phyloP scores from a whole-genome alignment of 495 filamentous ascomycete genomes.

The Xylaria nigripes region DNA sequence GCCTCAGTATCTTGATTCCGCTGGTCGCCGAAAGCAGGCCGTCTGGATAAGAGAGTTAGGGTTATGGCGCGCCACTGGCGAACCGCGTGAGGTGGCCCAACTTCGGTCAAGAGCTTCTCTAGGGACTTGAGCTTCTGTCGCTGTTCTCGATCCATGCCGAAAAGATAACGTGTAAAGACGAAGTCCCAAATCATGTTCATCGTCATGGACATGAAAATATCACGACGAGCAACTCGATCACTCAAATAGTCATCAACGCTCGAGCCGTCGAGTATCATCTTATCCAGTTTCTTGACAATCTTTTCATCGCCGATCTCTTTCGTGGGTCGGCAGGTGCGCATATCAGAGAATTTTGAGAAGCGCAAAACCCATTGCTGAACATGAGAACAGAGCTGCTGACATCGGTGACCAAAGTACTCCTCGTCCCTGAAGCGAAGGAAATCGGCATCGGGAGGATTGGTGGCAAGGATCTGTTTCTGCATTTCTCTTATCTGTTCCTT shows the following conservation, averaged over 20 bases:
- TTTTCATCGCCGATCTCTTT: constrained; percentile 79
- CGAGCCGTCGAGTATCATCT: constrained; percentile 84
- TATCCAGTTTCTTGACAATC: constrained; percentile 84
- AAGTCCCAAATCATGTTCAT: constrained; percentile 99
- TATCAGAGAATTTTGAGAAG: constrained; percentile 93
- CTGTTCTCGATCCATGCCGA: constrained; percentile 96
- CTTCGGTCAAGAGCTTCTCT: constrained; percentile 82
- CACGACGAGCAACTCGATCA: constrained; percentile 76
- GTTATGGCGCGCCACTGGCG: constrained; percentile 95
- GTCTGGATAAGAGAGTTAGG: constrained; percentile 72
- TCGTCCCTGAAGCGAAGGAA: constrained; percentile 79
- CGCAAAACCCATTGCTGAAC: constrained; percentile 93
- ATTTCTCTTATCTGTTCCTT: constrained; percentile 71
- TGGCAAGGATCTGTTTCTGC: constrained; percentile 71
- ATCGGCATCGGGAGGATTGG: constrained; percentile 54
- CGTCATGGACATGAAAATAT: constrained; percentile 93
- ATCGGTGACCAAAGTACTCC: constrained; percentile 91
- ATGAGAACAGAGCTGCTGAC: constrained; percentile 84
- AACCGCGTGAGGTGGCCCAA: constrained; percentile 72
- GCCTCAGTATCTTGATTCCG: constrained; percentile 80
- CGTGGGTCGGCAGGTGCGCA: constrained; percentile 69
- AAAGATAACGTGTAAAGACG: constrained; percentile 93
- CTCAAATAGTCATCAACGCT: constrained; percentile 78
- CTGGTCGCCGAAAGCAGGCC: constrained; percentile 64
- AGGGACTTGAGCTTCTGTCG: constrained; percentile 91